phyloP scores from a whole-genome alignment of 2,329 filamentous ascomycete species.

The Conoideocrella luteorostrata region DNA sequence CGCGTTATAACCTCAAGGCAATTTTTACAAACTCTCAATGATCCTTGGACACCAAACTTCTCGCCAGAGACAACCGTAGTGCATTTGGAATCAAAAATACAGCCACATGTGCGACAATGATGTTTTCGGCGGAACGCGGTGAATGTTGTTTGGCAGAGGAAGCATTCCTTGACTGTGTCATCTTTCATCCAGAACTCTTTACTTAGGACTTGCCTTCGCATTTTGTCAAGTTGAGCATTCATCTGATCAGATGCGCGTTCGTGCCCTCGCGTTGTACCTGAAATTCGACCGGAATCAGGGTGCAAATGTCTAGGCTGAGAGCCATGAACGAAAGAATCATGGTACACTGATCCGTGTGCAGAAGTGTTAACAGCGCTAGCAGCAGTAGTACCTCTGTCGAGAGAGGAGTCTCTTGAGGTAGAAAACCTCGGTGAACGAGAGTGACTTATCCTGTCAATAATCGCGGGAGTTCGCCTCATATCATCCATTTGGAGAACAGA shows the following conservation, averaged over 20 bases:
- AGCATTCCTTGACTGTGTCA: constrained; percentile 96
- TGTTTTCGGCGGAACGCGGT: constrained; percentile 93
- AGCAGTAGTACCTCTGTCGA: constrained; percentile 51
- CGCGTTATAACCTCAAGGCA: constrained; percentile 89
- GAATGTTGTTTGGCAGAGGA: constrained; percentile 83
- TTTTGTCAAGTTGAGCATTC: constrained; percentile 58
- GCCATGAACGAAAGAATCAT: constrained; percentile 48
- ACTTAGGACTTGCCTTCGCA: constrained; percentile 81
- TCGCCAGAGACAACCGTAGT: constrained; percentile 85
- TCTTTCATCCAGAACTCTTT: constrained; percentile 99
- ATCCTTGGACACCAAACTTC: constrained; percentile 79
- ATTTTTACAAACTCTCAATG: constrained; percentile 83
- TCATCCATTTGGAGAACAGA: constrained; percentile 32
- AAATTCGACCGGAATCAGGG: constrained; percentile 44
- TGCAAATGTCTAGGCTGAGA: constrained; percentile 37
- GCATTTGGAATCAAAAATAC: constrained; percentile 96
- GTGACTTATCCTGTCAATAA: constrained; percentile 50
- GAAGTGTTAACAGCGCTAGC: constrained; percentile 52
- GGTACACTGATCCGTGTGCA: constrained; percentile 51
- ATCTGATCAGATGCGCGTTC: constrained; percentile 54
- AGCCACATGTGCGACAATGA: constrained; percentile 93
- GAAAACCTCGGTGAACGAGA: constrained; percentile 35
- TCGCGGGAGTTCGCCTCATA: constrained; percentile 37
- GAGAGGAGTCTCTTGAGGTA: constrained; percentile 52
- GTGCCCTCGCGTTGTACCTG: constrained; percentile 46